These are phyloP conservation scores for Kuraishia molischiana DNA, from an alignment of 805 yeast genomes.

Conservation along the genomic window DNA sequence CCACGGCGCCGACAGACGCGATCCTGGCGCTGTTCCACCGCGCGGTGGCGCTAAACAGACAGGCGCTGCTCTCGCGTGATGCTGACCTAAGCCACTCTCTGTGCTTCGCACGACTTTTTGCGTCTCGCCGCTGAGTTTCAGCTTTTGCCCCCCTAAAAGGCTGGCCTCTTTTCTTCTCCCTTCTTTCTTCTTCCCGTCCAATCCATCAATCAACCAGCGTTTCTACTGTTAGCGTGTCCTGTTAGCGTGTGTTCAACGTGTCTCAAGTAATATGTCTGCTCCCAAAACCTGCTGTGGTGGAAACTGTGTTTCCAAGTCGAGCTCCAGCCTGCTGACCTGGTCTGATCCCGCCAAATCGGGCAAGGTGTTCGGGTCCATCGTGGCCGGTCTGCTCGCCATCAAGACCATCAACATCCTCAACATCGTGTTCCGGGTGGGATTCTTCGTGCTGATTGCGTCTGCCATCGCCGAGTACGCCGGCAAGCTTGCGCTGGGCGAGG, in stretches of 20 bases:
- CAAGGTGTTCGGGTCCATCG: slow-evolving; percentile 57
- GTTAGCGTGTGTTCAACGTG: neutral
- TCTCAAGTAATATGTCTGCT: too few species aligned
- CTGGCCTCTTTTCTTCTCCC: too few species aligned
- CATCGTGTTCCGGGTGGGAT: slow-evolving; percentile 48
- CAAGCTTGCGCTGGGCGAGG: slow-evolving; percentile 64
- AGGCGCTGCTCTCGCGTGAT: too few species aligned
- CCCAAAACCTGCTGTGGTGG: slow-evolving; percentile 21
- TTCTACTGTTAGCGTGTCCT: too few species aligned
- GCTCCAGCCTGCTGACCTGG: slow-evolving; percentile 52
- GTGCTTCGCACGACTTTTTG: too few species aligned
- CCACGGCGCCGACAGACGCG: neutral
- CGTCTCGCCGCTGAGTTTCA: too few species aligned
- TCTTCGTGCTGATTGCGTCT: slow-evolving; percentile 45
- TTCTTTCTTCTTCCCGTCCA: too few species aligned
- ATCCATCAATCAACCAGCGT: too few species aligned
- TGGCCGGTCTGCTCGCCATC: slow-evolving; percentile 43
- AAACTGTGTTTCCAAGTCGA: slow-evolving; percentile 16
- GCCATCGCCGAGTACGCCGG: slow-evolving; percentile 75
- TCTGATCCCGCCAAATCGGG: slow-evolving; percentile 68
- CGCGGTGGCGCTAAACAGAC: neutral
- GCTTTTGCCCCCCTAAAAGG: too few species aligned
- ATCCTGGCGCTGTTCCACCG: neutral
- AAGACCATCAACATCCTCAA: slow-evolving; percentile 57
- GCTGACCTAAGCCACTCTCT: too few species aligned